These are phyloP conservation scores for Alloascoidea hylecoeti DNA, from an alignment of 805 yeast genomes.

Conservation along the genomic window DNA sequence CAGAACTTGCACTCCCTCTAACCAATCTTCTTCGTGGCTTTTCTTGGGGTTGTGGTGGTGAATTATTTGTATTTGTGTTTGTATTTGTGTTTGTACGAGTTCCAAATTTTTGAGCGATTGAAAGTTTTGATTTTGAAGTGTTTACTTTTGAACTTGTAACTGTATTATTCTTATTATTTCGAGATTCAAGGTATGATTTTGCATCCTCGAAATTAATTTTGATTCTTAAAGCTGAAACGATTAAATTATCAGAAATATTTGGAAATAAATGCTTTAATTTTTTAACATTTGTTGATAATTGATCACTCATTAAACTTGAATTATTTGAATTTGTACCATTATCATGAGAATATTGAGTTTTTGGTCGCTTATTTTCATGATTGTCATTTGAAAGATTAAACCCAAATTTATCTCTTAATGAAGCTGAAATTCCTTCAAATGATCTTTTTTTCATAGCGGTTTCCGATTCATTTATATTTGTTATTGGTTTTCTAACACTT, in stretches of 20 bases:
- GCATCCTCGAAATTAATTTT: constrained; percentile 1
- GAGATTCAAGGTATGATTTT: not conserved
- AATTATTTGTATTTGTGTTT: not conserved
- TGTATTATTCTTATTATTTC: not conserved
- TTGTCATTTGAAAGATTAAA: too few relatives aligned
- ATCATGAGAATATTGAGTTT: too few relatives aligned
- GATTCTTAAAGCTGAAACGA: not conserved
- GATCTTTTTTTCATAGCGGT: too few relatives aligned
- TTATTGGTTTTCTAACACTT: too few relatives aligned
- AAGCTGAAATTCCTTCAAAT: too few relatives aligned
- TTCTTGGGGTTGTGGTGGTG: not conserved
- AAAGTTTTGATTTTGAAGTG: not conserved
- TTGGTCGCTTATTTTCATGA: too few relatives aligned
- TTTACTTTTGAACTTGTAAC: too few relatives aligned
- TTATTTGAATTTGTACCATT: too few relatives aligned
- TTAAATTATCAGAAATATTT: not conserved
- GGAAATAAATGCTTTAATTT: not conserved
- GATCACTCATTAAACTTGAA: too few relatives aligned
- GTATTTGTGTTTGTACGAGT: not conserved
- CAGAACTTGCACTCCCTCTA: not conserved
- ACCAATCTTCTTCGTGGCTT: not conserved
- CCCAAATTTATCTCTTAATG: too few relatives aligned
- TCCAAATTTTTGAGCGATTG: too few relatives aligned
- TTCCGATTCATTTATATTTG: too few relatives aligned
- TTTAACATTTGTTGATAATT: not conserved